A percentile compares a stretch with the other conserved stretches of the same genome.
Conservation (phyloP, 371 early-diverging fungal species). For the Mucor lusitanicus region DNA sequence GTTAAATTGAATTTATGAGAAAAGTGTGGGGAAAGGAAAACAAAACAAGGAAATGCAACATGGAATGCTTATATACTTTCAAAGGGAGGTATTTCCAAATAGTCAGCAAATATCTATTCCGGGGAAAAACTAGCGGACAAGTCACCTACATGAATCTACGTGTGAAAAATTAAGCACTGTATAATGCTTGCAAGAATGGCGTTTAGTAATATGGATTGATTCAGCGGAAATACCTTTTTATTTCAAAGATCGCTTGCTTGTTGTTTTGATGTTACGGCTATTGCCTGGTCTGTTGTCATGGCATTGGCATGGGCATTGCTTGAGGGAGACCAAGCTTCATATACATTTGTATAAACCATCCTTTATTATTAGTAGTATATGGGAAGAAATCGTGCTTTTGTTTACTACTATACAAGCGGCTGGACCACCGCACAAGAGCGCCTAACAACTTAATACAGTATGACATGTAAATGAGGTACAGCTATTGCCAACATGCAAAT, state of each 20-base stretch:
- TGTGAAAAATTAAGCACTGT: constrained; percentile 6
- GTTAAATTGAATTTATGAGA: constrained; percentile 3
- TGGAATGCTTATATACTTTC: background rate
- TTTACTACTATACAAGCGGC: background rate
- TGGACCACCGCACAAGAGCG: background rate
- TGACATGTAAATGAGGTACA: background rate
- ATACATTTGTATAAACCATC: background rate
- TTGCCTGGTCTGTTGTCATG: background rate
- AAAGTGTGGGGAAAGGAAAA: constrained; percentile 17
- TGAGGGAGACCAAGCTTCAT: background rate
- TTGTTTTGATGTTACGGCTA: background rate
- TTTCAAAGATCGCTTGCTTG: background rate
- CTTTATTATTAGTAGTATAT: background rate
- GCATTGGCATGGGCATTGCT: background rate
- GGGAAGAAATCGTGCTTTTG: background rate
- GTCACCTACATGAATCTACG: constrained; percentile 1
- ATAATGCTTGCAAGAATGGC: background rate
- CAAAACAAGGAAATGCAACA: constrained; percentile 9
- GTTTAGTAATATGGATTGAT: constrained; percentile 4
- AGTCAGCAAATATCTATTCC: constrained; percentile 7
- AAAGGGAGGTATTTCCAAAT: background rate
- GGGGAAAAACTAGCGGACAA: background rate
- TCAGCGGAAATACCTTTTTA: background rate
- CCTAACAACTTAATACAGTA: background rate
- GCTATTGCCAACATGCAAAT: too few relatives aligned